phyloP scores from a whole-genome alignment of 2,329 filamentous ascomycete genomes.

The Zymoseptoria pseudotritici region DNA sequence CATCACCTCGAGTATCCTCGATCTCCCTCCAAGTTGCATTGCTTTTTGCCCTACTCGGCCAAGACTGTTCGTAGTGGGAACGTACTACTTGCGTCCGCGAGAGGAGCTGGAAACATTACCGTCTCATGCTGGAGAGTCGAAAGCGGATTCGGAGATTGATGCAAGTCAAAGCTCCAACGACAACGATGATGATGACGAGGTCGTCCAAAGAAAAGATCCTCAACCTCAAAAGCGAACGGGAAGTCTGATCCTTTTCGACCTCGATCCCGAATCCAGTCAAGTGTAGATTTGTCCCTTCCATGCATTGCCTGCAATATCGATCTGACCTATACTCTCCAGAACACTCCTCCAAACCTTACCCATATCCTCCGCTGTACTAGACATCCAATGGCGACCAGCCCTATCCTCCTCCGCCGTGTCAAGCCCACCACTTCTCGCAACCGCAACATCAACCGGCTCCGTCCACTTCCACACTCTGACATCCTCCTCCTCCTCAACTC shows the following conservation, averaged over 20 bases:
- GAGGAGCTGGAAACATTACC: neutral
- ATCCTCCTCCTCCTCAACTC: neutral
- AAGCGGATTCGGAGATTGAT: neutral
- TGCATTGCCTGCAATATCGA: neutral
- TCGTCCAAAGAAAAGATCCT: neutral
- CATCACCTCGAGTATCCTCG: conserved; percentile 46
- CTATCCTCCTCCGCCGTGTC: no score
- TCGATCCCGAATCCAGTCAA: conserved; percentile 36
- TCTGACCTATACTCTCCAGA: conserved; percentile 24
- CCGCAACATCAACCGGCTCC: conserved; percentile 69
- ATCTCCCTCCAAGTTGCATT: conserved; percentile 70
- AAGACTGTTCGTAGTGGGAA: conserved; percentile 69
- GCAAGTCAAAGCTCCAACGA: neutral
- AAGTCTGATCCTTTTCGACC: conserved; percentile 60
- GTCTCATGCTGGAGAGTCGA: neutral
- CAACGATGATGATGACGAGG: conserved; percentile 7
- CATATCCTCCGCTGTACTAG: conserved; percentile 49
- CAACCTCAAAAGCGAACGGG: conserved; percentile 51
- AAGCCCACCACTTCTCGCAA: conserved; percentile 49
- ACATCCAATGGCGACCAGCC: conserved; percentile 68
- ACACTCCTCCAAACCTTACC: conserved; percentile 12
- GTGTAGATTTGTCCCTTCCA: neutral
- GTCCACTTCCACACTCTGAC: conserved; percentile 56
- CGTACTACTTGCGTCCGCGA: conserved; percentile 64
- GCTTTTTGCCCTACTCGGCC: conserved; percentile 60